Evolutionary conservation across 768 basidiomycete species (phyloP), one percentile per base, ranked within the genome.

Genomic region (Clavaria fumosa): DNA sequence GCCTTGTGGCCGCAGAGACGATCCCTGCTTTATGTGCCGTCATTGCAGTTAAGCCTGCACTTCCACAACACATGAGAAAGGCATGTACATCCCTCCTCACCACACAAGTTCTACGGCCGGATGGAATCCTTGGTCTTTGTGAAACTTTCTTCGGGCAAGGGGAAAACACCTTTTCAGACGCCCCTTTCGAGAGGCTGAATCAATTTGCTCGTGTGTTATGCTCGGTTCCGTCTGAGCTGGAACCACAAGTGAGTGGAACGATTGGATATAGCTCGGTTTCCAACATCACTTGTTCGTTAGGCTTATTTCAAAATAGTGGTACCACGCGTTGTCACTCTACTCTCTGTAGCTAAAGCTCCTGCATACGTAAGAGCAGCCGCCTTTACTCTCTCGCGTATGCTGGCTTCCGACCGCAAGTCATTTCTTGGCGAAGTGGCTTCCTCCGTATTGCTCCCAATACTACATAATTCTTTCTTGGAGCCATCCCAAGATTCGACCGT

Each of bases 61-160:
- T 62, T 1, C 62, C 70, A 3, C 40, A 54, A 11, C 70, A 82
- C 48, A 66, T 72, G 23, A 66, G 67, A 27, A 78, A 66, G 47
- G 47, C 72, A 21, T 80, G 74, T 45, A 60, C 69, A 0, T 62
- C 63, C n/a, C 58, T 84, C 22, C 67, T 89, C 18, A 77, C 73
- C 45, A 65, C 68, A 40, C 82, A 85, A 50, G 55, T 89, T 7
- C 55, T 82, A 15, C 72, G 80, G 15, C 70, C 74, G 0, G 69
- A 73, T 17, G 86, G 86, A 1, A 63, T 88, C 1, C 63, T 61
- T 20, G 81, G 80, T 0, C 63, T 89, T 14, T 75, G 71, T 44
- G 62, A 66, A 7, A 78, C 79, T 7, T 59, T 85, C 1, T 76
- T 88, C 37, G 72, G 75, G 2, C 77, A 76, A 30, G 68, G 69